Conservation (phyloP, 2,329 filamentous ascomycete genomes). For the Aspergillus glaucus region DNA sequence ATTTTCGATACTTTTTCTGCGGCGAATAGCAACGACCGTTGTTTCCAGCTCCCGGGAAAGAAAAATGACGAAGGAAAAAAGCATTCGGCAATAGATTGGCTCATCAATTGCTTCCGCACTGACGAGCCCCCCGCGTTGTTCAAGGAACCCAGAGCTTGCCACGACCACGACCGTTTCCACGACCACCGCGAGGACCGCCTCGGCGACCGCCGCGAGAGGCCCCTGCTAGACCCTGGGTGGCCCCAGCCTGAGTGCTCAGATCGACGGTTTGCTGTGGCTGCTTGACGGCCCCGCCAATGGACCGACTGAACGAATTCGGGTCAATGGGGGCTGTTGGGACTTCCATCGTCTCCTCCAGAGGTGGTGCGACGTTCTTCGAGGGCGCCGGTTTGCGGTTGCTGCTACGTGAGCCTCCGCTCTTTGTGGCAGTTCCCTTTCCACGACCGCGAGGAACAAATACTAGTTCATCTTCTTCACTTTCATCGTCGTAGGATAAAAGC, state of each 20-base stretch:
- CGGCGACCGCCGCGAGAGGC: slow-evolving; percentile 29
- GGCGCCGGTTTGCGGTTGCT: slow-evolving; percentile 26
- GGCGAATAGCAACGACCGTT: slow-evolving; percentile 14
- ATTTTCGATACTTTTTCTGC: slow-evolving; percentile 9
- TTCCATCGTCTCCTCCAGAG: slow-evolving; percentile 30
- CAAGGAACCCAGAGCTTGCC: slow-evolving; percentile 43
- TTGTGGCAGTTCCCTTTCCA: slow-evolving; percentile 25
- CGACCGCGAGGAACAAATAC: slow-evolving; percentile 41
- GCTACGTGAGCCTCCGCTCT: slow-evolving; percentile 20
- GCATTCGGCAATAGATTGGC: slow-evolving; percentile 14
- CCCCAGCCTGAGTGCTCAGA: slow-evolving; percentile 26
- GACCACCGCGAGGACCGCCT: slow-evolving; percentile 29
- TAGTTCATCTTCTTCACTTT: slow-evolving; percentile 44
- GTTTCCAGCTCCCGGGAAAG: slow-evolving; percentile 9
- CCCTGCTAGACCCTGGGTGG: slow-evolving; percentile 28
- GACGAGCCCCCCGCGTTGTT: slow-evolving; percentile 15
- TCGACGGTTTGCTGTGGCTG: slow-evolving; percentile 19
- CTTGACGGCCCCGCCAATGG: slow-evolving; percentile 23
- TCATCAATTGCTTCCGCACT: slow-evolving; percentile 11
- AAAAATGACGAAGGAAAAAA: not conserved
- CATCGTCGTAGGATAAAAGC: slow-evolving; percentile 42
- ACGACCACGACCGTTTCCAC: slow-evolving; percentile 34
- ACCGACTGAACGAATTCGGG: slow-evolving; percentile 43
- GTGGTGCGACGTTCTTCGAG: slow-evolving; percentile 16
- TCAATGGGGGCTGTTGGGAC: slow-evolving; percentile 44